Evolutionary conservation across 495 filamentous ascomycete genomes (phyloP), one percentile per base, ranked within the genome.

Genomic region (Daldinia concentrica): DNA sequence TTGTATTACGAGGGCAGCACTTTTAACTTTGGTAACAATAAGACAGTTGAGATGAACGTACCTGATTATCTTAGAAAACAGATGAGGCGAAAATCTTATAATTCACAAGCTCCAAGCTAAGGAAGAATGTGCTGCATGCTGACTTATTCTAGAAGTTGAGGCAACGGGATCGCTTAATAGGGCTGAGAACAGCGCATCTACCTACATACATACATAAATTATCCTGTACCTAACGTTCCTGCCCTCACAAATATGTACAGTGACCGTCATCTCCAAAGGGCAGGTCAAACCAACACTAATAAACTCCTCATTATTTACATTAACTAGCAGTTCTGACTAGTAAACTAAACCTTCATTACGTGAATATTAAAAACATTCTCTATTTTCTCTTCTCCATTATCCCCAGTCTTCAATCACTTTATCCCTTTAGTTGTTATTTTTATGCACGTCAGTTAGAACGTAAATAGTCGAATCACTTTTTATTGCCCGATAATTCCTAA

Each of bases 141-240:
- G 50, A 54, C 27, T 29, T 30, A 17, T 54, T 54, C 50, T 54
- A 54, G 50, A 54, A 54, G 17, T 54, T 24, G 6, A 30, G 50
- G 14, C 14, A 12, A 54, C 27, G 17, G 3, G 26, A 54, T 29
- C 26, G 50, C 26, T 29, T 30, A 30, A 30, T 54, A 54, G 50
- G 50, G 50, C 50, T 54, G 50, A 54, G 50, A 54, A 54, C 27
- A 54, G 22, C 15, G 27, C 14, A 30, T 30, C 12, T 30, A 36
- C 34, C 34, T 36, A 11, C 34, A 36, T 30, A 36, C 34, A 11
- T 36, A 11, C 34, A 36, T 54, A 15, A 52, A 15, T 29, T 54
- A 24, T 52, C 8, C 32, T 34, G 9, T 32, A 32, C 7, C 1
- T 8, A 43, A 6, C 1, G 41, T 45, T 45, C 41, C 9, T 19